Evolutionary conservation across 2,329 filamentous ascomycete genomes (phyloP).

Genomic region (Mycosphaerella arachidis): DNA sequence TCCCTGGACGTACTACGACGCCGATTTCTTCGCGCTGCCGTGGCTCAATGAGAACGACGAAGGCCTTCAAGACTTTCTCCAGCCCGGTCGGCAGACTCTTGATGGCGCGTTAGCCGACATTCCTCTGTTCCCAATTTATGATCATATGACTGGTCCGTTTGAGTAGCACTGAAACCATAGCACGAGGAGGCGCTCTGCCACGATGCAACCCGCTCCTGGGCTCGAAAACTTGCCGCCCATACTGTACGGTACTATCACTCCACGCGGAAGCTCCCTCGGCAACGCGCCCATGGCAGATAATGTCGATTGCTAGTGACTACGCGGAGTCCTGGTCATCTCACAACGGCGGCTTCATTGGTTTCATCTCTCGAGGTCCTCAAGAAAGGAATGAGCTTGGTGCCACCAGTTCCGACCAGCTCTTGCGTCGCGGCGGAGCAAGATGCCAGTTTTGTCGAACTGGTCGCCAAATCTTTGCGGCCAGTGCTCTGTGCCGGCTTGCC

Average conservation of each 20-base stretch:
- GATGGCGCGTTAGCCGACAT: constrained; percentile 23
- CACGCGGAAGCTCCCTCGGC: too few relatives aligned
- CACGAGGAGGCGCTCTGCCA: too few relatives aligned
- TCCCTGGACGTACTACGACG: constrained; percentile 25
- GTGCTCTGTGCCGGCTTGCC: constrained; percentile 23
- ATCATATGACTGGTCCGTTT: constrained; percentile 16
- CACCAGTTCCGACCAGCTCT: constrained; percentile 48
- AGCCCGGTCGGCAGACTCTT: constrained; percentile 23
- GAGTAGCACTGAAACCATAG: not conserved
- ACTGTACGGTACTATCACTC: too few relatives aligned
- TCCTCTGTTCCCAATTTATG: constrained; percentile 27
- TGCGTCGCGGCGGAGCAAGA: constrained; percentile 31
- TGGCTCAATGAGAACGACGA: constrained; percentile 27
- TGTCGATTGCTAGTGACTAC: too few relatives aligned
- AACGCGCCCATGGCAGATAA: too few relatives aligned
- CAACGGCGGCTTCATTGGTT: constrained; percentile 33
- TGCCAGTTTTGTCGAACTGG: constrained; percentile 40
- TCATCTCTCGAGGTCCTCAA: constrained; percentile 50
- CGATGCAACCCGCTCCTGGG: too few relatives aligned
- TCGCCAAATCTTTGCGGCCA: constrained; percentile 41
- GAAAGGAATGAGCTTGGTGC: constrained; percentile 51
- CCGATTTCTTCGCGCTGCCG: constrained; percentile 26
- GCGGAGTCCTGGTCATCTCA: not conserved
- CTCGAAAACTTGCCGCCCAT: too few relatives aligned
- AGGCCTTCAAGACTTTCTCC: constrained; percentile 27